Evolutionary conservation across 192 early-diverging fungal species (phyloP).

Genomic region (Backusella mclennaniae): DNA sequence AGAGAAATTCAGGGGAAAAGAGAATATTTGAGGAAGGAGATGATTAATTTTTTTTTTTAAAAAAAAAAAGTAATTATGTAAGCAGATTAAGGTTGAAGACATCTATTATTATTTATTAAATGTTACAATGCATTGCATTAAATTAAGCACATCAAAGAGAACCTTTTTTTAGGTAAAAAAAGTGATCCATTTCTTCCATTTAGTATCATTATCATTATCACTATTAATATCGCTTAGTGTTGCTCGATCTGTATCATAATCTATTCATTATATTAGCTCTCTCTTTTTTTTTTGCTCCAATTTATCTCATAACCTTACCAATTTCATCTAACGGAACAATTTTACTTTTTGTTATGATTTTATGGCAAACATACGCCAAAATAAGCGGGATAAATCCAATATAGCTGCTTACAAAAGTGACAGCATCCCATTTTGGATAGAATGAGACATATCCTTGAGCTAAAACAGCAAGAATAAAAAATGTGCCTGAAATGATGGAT

Average conservation of each 20-base stretch:
- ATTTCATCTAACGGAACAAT: constrained; percentile 57
- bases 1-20: not conserved
- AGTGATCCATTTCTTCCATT: not conserved
- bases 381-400: constrained; percentile 59
- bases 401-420: constrained; percentile 56
- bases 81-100: no score
- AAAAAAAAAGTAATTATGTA: no score
- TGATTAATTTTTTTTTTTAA: no score
- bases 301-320: constrained; percentile 29
- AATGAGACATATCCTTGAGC: constrained; percentile 58
- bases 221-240: not conserved
- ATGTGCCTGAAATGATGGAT: constrained; percentile 55
- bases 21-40: no score
- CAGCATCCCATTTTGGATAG: constrained; percentile 47
- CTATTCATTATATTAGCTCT: not conserved
- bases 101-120: not conserved
- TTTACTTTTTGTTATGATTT: constrained; percentile 55
- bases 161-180: not conserved
- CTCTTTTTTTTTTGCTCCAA: not conserved
- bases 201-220: constrained; percentile 11
- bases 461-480: constrained; percentile 58
- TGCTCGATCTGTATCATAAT: constrained; percentile 18
- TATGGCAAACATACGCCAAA: constrained; percentile 57
- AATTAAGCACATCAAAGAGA: not conserved
- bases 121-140: not conserved